phyloP scores from a whole-genome alignment of 1,284 basidiomycete genomes.

The Ganoderma boninense region DNA sequence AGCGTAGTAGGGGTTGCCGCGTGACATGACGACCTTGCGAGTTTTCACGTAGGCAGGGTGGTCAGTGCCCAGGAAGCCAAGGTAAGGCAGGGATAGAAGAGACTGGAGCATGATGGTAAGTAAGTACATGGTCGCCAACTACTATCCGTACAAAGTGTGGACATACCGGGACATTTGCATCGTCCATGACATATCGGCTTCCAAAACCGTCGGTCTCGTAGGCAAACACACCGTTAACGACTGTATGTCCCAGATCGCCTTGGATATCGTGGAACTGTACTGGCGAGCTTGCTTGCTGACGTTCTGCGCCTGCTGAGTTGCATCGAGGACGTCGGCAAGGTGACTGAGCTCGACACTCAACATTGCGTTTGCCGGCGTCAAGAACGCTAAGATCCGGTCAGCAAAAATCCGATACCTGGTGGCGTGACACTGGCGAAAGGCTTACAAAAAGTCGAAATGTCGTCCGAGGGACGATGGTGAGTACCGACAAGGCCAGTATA shows the following conservation, averaged over 20 bases:
- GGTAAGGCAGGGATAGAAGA: slow-evolving; percentile 77
- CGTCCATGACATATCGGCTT: slow-evolving; percentile 80
- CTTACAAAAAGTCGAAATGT: slow-evolving; percentile 72
- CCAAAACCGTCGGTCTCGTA: slow-evolving; percentile 83
- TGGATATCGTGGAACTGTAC: slow-evolving; percentile 66
- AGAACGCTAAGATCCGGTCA: slow-evolving; percentile 58
- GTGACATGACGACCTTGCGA: slow-evolving; percentile 66
- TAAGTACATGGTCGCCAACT: slow-evolving; percentile 6
- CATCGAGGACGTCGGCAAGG: slow-evolving; percentile 67
- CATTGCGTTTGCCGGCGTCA: slow-evolving; percentile 84
- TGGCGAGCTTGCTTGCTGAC: slow-evolving; percentile 62
- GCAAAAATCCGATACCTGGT: not conserved
- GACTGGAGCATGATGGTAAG: slow-evolving; percentile 51
- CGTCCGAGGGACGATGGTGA: slow-evolving; percentile 80
- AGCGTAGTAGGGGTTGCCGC: slow-evolving; percentile 74
- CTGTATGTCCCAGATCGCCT: slow-evolving; percentile 72
- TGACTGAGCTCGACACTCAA: slow-evolving; percentile 74
- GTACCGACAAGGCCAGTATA: slow-evolving; percentile 73
- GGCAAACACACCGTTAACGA: slow-evolving; percentile 72
- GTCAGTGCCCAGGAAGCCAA: slow-evolving; percentile 73
- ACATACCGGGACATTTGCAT: slow-evolving; percentile 81
- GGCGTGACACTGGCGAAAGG: slow-evolving; percentile 1
- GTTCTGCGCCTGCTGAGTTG: slow-evolving; percentile 53
- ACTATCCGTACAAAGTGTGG: not conserved
- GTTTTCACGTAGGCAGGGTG: slow-evolving; percentile 69